These are phyloP conservation scores for Penicillium glabrum DNA, from an alignment of 2,329 filamentous ascomycete species.

Conservation along the genomic window DNA sequence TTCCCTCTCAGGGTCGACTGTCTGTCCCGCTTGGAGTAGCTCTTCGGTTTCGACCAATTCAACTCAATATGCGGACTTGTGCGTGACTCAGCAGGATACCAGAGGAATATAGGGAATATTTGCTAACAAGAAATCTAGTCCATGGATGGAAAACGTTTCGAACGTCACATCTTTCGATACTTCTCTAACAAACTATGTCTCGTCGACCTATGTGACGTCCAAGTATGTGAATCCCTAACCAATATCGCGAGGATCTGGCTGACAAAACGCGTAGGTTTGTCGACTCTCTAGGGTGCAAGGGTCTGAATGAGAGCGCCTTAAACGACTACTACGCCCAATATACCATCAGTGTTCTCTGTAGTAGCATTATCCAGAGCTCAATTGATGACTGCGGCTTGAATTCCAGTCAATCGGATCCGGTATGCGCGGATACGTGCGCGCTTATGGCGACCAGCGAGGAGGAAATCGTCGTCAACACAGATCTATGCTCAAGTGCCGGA, in stretches of 20 bases:
- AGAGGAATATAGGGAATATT: slow-evolving; percentile 10
- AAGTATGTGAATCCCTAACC: slow-evolving; percentile 60
- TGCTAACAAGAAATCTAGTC: slow-evolving; percentile 53
- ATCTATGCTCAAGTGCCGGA: slow-evolving; percentile 68
- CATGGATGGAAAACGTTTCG: slow-evolving; percentile 81
- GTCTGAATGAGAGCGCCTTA: slow-evolving; percentile 74
- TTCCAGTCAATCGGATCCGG: slow-evolving; percentile 63
- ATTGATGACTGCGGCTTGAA: slow-evolving; percentile 67
- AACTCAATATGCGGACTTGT: slow-evolving; percentile 64
- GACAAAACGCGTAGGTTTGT: slow-evolving; percentile 64
- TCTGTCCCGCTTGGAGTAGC: slow-evolving; percentile 70
- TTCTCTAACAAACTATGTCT: slow-evolving; percentile 67
- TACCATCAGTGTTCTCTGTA: slow-evolving; percentile 89
- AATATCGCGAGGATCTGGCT: background rate
- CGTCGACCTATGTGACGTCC: slow-evolving; percentile 69
- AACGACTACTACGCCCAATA: slow-evolving; percentile 87
- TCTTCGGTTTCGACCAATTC: slow-evolving; percentile 69
- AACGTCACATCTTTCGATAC: slow-evolving; percentile 77
- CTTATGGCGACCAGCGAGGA: slow-evolving; percentile 72
- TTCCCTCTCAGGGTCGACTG: slow-evolving; percentile 67
- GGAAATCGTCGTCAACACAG: slow-evolving; percentile 71
- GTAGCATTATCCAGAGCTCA: slow-evolving; percentile 89
- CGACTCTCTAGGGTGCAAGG: slow-evolving; percentile 74
- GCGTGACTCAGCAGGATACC: slow-evolving; percentile 34
- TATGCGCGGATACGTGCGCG: slow-evolving; percentile 90